Base-by-base conservation (phyloP, 176 grass and related monocot genomes). In the Poa annua region DNA sequence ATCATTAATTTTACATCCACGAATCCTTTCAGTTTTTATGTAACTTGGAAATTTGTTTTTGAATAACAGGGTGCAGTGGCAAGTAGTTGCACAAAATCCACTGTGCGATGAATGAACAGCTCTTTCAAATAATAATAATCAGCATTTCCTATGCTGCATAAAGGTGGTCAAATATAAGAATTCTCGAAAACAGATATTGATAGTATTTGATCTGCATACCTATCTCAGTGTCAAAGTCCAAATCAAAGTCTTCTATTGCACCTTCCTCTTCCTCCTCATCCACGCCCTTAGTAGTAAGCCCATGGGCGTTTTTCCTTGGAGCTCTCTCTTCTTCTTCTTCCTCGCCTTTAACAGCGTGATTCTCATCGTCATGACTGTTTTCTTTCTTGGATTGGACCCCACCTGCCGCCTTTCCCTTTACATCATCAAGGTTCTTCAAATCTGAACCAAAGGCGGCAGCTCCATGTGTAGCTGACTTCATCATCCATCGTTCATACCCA, bases 401-500 rank as follows among this genome's bases (percentile, higher is more conserved):
- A 53, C 82, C 79, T 78, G 42, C 44, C 57, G 39, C 64, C 47
- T 74, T 72, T 80, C 20, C 82, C n/a, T 70, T 83, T 15, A 21
- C 22, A 33, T 49, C 77, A 7, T 87, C 90, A 52, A 22, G n/a
- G 49, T 83, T 83, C 29, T 90, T 95, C 22, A 81, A 19, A 67
- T 52, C 85, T 14, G 77, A 86, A 88, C 96, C 89, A 80, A 98
- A 98, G 62, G 90, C 90, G 25, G 86, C 88, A 91, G 92, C 76
- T 26, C 90, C 96, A 79, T 98, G 91, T 83, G 87, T 66, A 53
- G 96, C 89, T 55, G 80, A 69, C 73, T 93, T 95, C 87, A 95
- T 95, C 96, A 95, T 89, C 96, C 96, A 93, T 34, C 85, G 90
- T 87, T 91, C 92, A 68, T 91, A 91, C 12, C 96, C 92, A 35